Evolutionary conservation across 495 filamentous ascomycete species (phyloP).

Genomic region (Podospora bellae-mahoneyi): DNA sequence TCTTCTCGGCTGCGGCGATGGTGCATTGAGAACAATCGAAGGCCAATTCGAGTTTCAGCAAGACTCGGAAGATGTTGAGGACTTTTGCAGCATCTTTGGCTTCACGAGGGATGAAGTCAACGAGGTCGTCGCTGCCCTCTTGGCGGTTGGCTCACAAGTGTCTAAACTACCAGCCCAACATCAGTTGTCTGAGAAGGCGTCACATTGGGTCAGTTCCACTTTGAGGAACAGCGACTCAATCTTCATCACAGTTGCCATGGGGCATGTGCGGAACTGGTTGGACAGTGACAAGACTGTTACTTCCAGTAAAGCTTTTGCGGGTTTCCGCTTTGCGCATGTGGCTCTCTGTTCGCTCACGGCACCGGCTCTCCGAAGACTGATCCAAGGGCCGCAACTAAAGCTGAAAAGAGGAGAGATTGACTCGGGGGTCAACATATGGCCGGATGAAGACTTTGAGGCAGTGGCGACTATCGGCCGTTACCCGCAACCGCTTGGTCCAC

Average conservation of each 20-base stretch:
- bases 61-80: background rate
- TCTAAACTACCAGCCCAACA: background rate
- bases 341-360: background rate
- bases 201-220: background rate
- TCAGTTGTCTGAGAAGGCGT: background rate
- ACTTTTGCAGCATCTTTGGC: constrained; percentile 9
- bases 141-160: background rate
- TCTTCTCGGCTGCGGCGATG: background rate
- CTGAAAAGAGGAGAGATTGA: background rate
- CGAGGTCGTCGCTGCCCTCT: background rate
- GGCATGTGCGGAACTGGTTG: constrained; percentile 7
- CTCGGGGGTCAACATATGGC: background rate
- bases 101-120: background rate
- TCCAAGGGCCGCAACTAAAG: background rate
- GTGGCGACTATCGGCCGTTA: background rate
- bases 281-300: background rate
- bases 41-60: background rate
- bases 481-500: background rate
- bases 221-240: background rate
- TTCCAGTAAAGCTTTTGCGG: background rate
- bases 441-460: constrained; percentile 1
- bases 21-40: constrained; percentile 2
- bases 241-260: background rate
- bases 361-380: background rate
- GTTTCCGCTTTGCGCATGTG: constrained; percentile 7